A percentile compares a stretch with the other conserved stretches of the same genome.
phyloP scores from a whole-genome alignment of 129 eudicot species.

The Lactuca sativa region DNA sequence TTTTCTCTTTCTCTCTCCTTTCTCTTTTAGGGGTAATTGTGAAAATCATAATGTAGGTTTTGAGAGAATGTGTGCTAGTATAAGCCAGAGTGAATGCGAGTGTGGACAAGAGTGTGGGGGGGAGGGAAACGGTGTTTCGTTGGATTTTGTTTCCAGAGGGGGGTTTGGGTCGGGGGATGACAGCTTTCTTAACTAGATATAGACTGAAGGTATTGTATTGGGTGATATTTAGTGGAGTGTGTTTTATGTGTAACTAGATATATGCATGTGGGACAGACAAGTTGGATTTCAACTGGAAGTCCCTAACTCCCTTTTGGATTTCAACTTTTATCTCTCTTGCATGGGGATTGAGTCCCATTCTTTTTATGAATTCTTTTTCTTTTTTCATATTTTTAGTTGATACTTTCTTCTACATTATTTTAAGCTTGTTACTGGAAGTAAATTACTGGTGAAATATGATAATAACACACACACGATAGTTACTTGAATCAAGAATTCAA shows the following conservation, averaged over 20 bases:
- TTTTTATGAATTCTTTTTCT: not conserved
- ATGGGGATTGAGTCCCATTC: constrained; percentile 35
- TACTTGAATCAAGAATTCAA: too few species aligned
- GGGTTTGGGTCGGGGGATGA: not conserved
- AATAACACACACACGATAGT: too few species aligned
- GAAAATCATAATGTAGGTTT: constrained; percentile 25
- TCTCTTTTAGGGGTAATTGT: constrained; percentile 30
- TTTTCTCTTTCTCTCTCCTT: not conserved
- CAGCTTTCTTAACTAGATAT: constrained; percentile 30
- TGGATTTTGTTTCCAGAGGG: constrained; percentile 14
- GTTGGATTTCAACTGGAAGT: constrained; percentile 57
- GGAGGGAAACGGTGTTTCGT: constrained; percentile 5
- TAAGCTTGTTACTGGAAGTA: not conserved
- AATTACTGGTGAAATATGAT: too few species aligned
- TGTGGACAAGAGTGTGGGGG: constrained; percentile 1
- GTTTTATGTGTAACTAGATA: constrained; percentile 41
- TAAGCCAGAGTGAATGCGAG: constrained; percentile 26
- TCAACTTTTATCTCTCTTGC: constrained; percentile 24
- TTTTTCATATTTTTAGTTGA: not conserved
- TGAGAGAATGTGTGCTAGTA: constrained; percentile 17
- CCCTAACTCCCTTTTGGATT: constrained; percentile 36
- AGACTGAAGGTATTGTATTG: constrained; percentile 31
- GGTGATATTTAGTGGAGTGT: constrained; percentile 32
- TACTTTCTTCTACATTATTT: too few species aligned
- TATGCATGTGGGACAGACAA: constrained; percentile 52